A percentile compares a stretch with the other conserved stretches of the same genome.
phyloP scores from a whole-genome alignment of 192 early-diverging fungal species.

The Mycoemilia scoparia region DNA sequence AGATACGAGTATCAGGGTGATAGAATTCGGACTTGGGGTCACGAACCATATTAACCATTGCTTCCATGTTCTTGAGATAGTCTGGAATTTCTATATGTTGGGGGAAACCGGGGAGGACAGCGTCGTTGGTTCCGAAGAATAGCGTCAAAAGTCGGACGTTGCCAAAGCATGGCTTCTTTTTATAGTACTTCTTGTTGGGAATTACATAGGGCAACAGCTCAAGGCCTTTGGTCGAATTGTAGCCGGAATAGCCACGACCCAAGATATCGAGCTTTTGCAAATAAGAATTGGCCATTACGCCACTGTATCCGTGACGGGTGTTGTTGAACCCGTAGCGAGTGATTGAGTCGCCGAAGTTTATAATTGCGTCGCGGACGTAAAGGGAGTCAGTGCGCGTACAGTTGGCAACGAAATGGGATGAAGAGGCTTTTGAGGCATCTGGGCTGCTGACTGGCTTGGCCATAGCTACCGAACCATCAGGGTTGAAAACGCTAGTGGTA shows the following conservation, averaged over 20 bases:
- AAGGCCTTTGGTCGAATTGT: conserved; percentile 42
- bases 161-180: conserved; percentile 1
- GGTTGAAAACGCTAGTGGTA: too few species aligned
- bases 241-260: conserved; percentile 67
- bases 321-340: conserved; percentile 15
- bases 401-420: too few species aligned
- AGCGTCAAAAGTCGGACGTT: conserved; percentile 43
- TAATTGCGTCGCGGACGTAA: conserved; percentile 4
- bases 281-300: conserved; percentile 32
- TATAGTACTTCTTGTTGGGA: conserved; percentile 11
- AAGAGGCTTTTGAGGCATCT: too few species aligned
- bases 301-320: conserved; percentile 28
- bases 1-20: conserved; percentile 38
- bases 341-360: conserved; percentile 22
- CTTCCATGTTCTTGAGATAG: conserved; percentile 40
- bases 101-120: conserved; percentile 19
- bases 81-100: conserved; percentile 43
- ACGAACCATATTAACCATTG: conserved; percentile 37
- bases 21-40: conserved; percentile 29
- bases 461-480: too few species aligned
- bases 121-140: conserved; percentile 74
- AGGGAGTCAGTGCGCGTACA: too few species aligned
- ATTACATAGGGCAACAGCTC: conserved; percentile 36
- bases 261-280: conserved; percentile 54
- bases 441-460: too few species aligned